phyloP scores from a whole-genome alignment of 805 yeast genomes.

The Ascoidea rubescens region DNA sequence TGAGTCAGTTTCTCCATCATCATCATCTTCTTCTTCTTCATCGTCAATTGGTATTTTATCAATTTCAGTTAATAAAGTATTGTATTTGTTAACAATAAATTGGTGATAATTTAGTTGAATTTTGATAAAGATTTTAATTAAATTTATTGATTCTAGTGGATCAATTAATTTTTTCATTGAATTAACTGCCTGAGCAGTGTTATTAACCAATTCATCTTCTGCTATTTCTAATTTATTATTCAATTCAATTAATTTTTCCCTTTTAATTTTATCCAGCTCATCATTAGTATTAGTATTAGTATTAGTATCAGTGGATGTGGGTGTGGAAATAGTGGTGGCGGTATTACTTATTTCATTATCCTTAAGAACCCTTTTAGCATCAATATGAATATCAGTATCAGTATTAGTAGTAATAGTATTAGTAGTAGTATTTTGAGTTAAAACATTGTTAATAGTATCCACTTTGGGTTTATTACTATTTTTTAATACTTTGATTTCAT shows the following conservation, averaged over 20 bases:
- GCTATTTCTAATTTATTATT: slow-evolving; percentile 36
- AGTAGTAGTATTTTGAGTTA: too few species aligned
- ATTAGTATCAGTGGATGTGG: too few species aligned
- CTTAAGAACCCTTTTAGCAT: too few species aligned
- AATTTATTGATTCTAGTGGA: slow-evolving; percentile 48
- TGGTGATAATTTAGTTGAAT: slow-evolving; percentile 57
- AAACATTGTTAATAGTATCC: slow-evolving; percentile 17
- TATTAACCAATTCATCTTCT: slow-evolving; percentile 72
- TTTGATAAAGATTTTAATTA: slow-evolving; percentile 51
- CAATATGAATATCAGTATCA: too few species aligned
- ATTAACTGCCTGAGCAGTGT: slow-evolving; percentile 67
- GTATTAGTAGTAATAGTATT: too few species aligned
- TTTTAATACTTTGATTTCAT: slow-evolving; percentile 28
- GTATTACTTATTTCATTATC: too few species aligned
- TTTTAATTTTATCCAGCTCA: slow-evolving; percentile 2
- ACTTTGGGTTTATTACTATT: slow-evolving; percentile 13
- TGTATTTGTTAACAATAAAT: slow-evolving; percentile 34
- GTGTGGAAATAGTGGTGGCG: too few species aligned
- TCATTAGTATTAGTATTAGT: too few species aligned
- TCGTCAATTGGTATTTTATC: slow-evolving; percentile 29
- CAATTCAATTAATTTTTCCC: slow-evolving; percentile 34
- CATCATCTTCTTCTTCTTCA: slow-evolving; percentile 23
- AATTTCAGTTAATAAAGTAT: slow-evolving; percentile 29
- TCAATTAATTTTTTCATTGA: slow-evolving; percentile 61
- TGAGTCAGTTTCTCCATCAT: slow-evolving; percentile 13